Percentiles rank a stretch among this genome's conserved stretches.
phyloP scores from a whole-genome alignment of 2,329 filamentous ascomycete species.

The Lecanicillium sp. region DNA sequence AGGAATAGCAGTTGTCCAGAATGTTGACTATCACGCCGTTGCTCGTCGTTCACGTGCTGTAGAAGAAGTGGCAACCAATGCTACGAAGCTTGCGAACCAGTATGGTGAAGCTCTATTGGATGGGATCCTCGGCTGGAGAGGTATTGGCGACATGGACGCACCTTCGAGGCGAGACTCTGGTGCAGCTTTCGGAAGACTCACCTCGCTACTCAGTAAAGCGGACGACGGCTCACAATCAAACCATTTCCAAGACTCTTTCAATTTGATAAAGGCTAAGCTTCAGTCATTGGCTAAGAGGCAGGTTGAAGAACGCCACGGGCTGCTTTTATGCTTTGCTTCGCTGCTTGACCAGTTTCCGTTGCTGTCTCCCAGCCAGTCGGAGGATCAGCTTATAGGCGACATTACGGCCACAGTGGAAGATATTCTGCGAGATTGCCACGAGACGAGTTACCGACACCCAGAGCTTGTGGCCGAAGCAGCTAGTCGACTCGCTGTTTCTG shows the following conservation, averaged over 20 bases:
- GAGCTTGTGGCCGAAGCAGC: slow-evolving; percentile 57
- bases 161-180: slow-evolving; percentile 66
- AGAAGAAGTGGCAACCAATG: slow-evolving; percentile 62
- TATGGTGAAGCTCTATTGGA: slow-evolving; percentile 63
- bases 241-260: slow-evolving; percentile 20
- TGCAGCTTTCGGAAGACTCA: slow-evolving; percentile 55
- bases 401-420: slow-evolving; percentile 17
- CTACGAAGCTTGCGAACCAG: slow-evolving; percentile 58
- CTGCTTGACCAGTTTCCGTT: slow-evolving; percentile 41
- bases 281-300: slow-evolving; percentile 41
- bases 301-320: slow-evolving; percentile 61
- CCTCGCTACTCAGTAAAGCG: slow-evolving; percentile 27
- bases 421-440: slow-evolving; percentile 33
- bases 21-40: slow-evolving; percentile 87
- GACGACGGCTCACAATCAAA: slow-evolving; percentile 13
- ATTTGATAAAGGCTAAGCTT: slow-evolving; percentile 36
- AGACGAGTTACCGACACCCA: slow-evolving; percentile 44
- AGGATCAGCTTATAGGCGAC: slow-evolving; percentile 19
- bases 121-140: slow-evolving; percentile 74
- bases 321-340: slow-evolving; percentile 53
- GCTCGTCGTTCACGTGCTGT: slow-evolving; percentile 80
- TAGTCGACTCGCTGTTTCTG: slow-evolving; percentile 48
- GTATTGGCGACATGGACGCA: slow-evolving; percentile 72
- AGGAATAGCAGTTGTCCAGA: slow-evolving; percentile 80
- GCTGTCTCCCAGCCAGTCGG: slow-evolving; percentile 15